Evolutionary conservation across 768 basidiomycete species (phyloP), one percentile per base, ranked within the genome.

Genomic region (Tephrocybe sp.): DNA sequence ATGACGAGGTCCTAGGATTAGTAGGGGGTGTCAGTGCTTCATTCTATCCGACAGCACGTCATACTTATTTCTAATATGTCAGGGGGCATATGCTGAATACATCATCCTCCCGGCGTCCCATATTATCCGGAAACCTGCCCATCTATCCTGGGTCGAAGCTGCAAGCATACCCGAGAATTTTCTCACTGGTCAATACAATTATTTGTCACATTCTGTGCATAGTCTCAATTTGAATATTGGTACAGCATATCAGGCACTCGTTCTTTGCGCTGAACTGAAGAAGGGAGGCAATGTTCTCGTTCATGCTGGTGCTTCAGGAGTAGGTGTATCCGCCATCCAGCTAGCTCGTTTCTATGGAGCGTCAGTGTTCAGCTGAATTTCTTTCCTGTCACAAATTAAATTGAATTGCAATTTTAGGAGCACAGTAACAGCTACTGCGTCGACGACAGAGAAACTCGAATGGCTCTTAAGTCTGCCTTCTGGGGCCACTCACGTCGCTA

Each of bases 31-130:
- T 94, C 64, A 68, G 87, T 31, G 15, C 36, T 36, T 25, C 24
- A 24, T 19, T 35, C 8, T 31, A 24, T 42, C 35, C 30, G 11
- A 5, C 15, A n/a, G 15, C 19, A 42, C 35, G 16, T 16, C 15
- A 22, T 53, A 51, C 8, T 34, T 18, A 19, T 44, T 34, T 19
- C 42, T n/a, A n/a, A n/a, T n/a, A n/a, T n/a, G n/a, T 39, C 55
- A 94, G 92, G 93, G 93, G 28, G 92, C 92, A 36, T 95, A 94
- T 60, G 92, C 93, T 28, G 89, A 95, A 64, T 95, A 84, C 63
- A 82, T 98, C 54, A 79, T 73, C 22, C 79, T 84, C 34, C 72
- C 78, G 7, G 73, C 83, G 51, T 80, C 78, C 2, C 80, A 89
- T 69, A 64, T 96, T 49, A 69, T 92, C 50, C 72, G 62, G 53